Evolutionary conservation across 768 basidiomycete species (phyloP), one percentile per base, ranked within the genome.

Genomic region (Leccinum variicolor): DNA sequence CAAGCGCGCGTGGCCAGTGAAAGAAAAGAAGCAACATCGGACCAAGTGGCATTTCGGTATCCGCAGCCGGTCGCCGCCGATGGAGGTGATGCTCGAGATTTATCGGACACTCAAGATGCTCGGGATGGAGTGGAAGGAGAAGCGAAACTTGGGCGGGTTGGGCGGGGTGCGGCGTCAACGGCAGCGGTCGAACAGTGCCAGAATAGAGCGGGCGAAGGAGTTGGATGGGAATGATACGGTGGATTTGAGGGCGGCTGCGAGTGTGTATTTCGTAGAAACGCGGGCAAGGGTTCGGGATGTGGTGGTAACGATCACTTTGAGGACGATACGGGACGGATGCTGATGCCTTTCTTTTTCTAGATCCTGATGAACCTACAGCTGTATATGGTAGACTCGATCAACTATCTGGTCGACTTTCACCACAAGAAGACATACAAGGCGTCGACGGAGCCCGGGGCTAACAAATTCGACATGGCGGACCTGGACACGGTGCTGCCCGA

Each of bases 51-150:
- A 99, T 71, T 99, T 98, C 67, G 97, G 97, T 8, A 98, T 99
- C 41, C 83, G 97, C 31, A 94, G 92, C 64, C 81, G 95, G 58
- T 90, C 87, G 57, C 92, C 94, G 31, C 97, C 95, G 21, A 96
- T 98, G 92, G 97, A 99, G 73, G 96, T 99, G 23, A 98, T 99
- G 95, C 76, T 97, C 25, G 96, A 98, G 80, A 97, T 99, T 52
- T 98, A 99, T 74, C 79, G 91, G 60, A 97, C 95, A 45, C 76
- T 99, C 51, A 89, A 89, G 74, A 78, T 86, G 58, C 79, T 98
- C 19, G 92, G 89, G 15, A 96, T 98, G 92, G 93, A 99, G 74
- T 99, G 97, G 97, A 92, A 92, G 72, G 86, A 90, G 76, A 97
- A 97, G 79, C 82, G 81, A 61, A 84, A 84, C 58, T 72, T 92